Percentiles rank a stretch among this genome's conserved stretches.
These are phyloP conservation scores for Colletotrichum chlorophyti DNA, from an alignment of 2,329 filamentous ascomycete genomes.

Conservation along the genomic window DNA sequence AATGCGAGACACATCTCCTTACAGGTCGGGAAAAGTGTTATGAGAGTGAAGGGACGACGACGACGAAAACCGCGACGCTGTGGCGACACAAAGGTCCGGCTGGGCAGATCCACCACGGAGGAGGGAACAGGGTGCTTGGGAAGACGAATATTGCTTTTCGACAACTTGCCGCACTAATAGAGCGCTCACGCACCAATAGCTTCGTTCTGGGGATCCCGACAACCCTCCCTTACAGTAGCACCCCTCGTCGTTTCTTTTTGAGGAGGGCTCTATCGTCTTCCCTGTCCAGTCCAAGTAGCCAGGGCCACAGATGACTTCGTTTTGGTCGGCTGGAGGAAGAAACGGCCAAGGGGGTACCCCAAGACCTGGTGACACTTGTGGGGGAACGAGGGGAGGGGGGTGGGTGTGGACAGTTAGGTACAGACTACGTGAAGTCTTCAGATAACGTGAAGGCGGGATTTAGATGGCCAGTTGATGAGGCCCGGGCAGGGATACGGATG, in stretches of 20 bases:
- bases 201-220: slow-evolving; percentile 20
- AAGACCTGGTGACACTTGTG: slow-evolving; percentile 29
- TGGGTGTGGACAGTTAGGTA: background rate
- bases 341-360: slow-evolving; percentile 11
- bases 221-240: slow-evolving; percentile 30
- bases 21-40: slow-evolving; percentile 20
- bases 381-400: slow-evolving; percentile 18
- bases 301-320: slow-evolving; percentile 25
- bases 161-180: slow-evolving; percentile 30
- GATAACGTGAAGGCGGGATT: too few species aligned
- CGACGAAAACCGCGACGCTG: slow-evolving; percentile 22
- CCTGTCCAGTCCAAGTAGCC: slow-evolving; percentile 16
- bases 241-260: slow-evolving; percentile 31
- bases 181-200: slow-evolving; percentile 30
- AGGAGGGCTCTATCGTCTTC: slow-evolving; percentile 18
- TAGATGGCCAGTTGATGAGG: too few species aligned
- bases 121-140: slow-evolving; percentile 24
- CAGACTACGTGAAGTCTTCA: too few species aligned
- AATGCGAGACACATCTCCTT: slow-evolving; percentile 19
- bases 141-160: slow-evolving; percentile 29
- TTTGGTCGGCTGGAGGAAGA: slow-evolving; percentile 20
- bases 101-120: slow-evolving; percentile 25
- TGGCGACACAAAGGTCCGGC: slow-evolving; percentile 21
- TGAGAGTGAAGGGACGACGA: slow-evolving; percentile 18
- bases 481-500: slow-evolving; percentile 24